phyloP scores from a whole-genome alignment of 192 early-diverging fungal genomes.

The Backusella luteola region DNA sequence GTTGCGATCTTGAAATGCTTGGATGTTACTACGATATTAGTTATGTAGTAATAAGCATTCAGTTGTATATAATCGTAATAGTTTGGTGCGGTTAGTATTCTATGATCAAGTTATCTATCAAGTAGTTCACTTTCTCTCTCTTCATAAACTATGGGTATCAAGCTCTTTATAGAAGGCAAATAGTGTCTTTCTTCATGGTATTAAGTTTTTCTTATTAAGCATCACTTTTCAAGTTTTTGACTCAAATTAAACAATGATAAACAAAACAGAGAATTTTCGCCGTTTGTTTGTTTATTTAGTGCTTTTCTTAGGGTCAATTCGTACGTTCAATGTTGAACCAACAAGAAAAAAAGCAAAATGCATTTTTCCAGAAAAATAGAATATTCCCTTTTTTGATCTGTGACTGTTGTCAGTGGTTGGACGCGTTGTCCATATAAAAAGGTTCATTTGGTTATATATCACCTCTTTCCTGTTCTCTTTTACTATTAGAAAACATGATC shows the following conservation, averaged over 20 bases:
- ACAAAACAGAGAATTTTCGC: no score
- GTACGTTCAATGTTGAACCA: no score
- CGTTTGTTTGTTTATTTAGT: no score
- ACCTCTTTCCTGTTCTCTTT: slow-evolving; percentile 1
- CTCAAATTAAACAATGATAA: no score
- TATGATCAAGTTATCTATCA: neutral
- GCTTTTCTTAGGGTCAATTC: no score
- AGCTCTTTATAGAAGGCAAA: neutral
- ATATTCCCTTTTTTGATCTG: neutral
- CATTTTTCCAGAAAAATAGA: neutral
- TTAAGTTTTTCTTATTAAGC: neutral
- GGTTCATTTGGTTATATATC: neutral
- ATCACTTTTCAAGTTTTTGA: neutral
- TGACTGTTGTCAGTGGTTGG: neutral
- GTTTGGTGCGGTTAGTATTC: neutral
- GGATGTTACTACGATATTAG: neutral
- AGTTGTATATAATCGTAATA: neutral
- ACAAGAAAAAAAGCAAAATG: no score
- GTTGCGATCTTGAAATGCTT: neutral
- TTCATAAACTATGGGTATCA: neutral
- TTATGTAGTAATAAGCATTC: no score
- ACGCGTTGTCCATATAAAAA: neutral
- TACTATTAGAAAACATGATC: slow-evolving; percentile 11
- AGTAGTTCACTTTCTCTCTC: neutral
- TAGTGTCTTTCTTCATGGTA: neutral